Evolutionary conservation across 495 filamentous ascomycete genomes (phyloP).

Genomic region (Aspergillus baeticus): DNA sequence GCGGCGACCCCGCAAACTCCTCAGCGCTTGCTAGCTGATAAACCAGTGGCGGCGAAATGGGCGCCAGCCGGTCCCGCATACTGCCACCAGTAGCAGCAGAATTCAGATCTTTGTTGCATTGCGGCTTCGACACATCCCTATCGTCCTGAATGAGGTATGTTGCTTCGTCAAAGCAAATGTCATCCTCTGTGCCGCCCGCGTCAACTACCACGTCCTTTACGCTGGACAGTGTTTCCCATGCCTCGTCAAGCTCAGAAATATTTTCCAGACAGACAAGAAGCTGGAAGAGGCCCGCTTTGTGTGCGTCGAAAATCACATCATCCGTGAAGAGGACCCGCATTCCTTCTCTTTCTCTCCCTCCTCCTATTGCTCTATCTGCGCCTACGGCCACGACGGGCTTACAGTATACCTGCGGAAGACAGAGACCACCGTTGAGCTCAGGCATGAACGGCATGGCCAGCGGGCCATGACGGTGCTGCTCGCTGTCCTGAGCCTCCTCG

Average conservation of each 20-base stretch:
- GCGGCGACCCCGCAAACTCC: constrained; percentile 22
- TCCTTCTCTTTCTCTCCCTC: neutral
- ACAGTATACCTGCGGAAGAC: constrained; percentile 36
- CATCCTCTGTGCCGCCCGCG: constrained; percentile 7
- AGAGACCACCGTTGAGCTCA: constrained; percentile 24
- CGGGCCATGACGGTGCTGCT: too few species aligned
- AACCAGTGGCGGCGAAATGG: neutral
- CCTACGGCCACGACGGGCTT: constrained; percentile 3
- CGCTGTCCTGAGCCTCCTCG: too few species aligned
- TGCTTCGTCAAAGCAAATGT: constrained; percentile 12
- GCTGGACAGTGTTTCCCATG: constrained; percentile 3
- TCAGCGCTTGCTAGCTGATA: constrained; percentile 21
- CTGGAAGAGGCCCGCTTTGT: constrained; percentile 23
- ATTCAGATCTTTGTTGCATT: neutral
- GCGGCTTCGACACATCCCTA: too few species aligned
- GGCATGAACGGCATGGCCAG: constrained; percentile 34
- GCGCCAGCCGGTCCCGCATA: too few species aligned
- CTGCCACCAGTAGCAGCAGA: neutral
- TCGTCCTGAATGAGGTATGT: constrained; percentile 19
- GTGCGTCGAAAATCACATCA: constrained; percentile 22
- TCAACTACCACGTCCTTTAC: constrained; percentile 12
- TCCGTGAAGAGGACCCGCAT: constrained; percentile 22
- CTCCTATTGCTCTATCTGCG: too few species aligned
- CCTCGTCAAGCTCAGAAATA: constrained; percentile 6
- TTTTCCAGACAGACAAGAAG: constrained; percentile 23